These are phyloP conservation scores for Phialophora chinensis DNA, from an alignment of 2,329 filamentous ascomycete species.

Conservation along the genomic window DNA sequence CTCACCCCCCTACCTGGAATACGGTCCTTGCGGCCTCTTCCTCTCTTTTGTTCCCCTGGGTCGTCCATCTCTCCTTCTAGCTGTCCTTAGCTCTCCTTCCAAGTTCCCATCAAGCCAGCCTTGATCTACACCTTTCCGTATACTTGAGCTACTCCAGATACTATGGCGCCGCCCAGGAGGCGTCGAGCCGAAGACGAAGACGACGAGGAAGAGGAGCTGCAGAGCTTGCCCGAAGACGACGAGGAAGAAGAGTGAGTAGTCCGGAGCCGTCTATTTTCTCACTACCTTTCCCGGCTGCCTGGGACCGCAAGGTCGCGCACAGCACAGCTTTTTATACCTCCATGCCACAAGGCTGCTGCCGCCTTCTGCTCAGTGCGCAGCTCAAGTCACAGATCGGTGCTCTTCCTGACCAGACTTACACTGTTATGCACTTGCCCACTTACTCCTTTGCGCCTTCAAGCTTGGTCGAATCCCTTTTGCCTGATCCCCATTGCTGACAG, in stretches of 20 bases:
- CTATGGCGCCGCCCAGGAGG: constrained; percentile 54
- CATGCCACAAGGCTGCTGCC: background rate
- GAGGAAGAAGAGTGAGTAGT: constrained; percentile 57
- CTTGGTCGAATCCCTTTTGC: background rate
- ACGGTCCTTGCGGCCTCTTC: constrained; percentile 21
- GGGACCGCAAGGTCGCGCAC: background rate
- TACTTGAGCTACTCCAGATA: constrained; percentile 27
- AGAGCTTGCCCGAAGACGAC: constrained; percentile 56
- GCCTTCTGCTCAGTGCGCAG: background rate
- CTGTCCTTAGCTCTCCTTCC: constrained; percentile 32
- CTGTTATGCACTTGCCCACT: background rate
- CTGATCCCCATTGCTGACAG: background rate
- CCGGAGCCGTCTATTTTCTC: background rate
- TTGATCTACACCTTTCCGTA: constrained; percentile 16
- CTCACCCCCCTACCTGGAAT: constrained; percentile 37
- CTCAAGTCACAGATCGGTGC: background rate
- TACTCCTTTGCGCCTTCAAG: background rate
- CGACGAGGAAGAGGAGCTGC: constrained; percentile 54
- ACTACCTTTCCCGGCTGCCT: background rate
- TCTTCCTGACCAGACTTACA: background rate
- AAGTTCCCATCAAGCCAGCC: constrained; percentile 6
- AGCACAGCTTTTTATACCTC: background rate
- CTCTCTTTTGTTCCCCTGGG: constrained; percentile 36
- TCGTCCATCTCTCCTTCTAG: constrained; percentile 31
- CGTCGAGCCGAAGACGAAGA: constrained; percentile 58